phyloP scores from a whole-genome alignment of 2,329 filamentous ascomycete species.

The Cadophora luteo-olivacea region DNA sequence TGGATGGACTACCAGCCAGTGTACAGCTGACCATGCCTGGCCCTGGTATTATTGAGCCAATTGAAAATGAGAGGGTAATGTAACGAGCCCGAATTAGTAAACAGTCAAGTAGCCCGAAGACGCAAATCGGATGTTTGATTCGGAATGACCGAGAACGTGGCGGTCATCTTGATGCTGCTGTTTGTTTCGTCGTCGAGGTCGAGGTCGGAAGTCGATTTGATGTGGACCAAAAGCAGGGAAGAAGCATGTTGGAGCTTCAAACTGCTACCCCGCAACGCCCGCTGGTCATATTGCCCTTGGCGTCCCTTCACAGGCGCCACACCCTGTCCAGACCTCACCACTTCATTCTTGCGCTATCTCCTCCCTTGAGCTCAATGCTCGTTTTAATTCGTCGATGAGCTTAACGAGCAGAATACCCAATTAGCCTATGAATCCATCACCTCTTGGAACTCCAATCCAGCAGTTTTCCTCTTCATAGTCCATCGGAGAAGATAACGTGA shows the following conservation, averaged over 20 bases:
- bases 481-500: background rate
- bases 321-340: background rate
- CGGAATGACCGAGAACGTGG: slow-evolving; percentile 1
- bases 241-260: slow-evolving; percentile 1
- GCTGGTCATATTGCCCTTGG: slow-evolving; percentile 1
- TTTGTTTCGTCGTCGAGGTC: background rate
- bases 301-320: slow-evolving; percentile 7
- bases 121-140: background rate
- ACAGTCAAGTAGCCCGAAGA: background rate
- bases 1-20: background rate
- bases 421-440: background rate
- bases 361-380: background rate
- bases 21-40: background rate
- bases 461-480: background rate
- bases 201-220: background rate
- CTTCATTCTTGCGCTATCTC: background rate
- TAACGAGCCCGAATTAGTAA: background rate
- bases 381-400: background rate
- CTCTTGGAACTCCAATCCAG: background rate
- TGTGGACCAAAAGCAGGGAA: slow-evolving; percentile 1
- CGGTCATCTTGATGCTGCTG: background rate
- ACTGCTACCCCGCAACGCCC: slow-evolving; percentile 17
- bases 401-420: background rate
- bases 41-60: background rate
- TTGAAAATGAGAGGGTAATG: background rate